Conservation (phyloP, 768 basidiomycete species). For the Pleurotus tuber-regium region DNA sequence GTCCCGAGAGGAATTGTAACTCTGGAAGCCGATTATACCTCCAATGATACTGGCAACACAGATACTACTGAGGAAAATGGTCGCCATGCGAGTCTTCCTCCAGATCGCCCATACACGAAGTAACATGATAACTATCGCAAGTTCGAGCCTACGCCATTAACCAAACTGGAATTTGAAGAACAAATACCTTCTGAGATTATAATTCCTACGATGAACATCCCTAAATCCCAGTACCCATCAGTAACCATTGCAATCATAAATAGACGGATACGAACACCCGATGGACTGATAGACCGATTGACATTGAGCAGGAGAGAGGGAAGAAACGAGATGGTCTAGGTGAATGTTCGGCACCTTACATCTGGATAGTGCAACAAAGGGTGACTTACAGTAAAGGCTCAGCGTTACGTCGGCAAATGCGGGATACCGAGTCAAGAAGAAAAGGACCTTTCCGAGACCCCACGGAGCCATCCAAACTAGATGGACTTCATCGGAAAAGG, state of each 20-base stretch:
- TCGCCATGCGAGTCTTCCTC: background rate
- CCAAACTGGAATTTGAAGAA: background rate
- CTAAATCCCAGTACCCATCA: background rate
- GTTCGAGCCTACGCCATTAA: background rate
- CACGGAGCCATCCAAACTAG: background rate
- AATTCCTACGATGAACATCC: background rate
- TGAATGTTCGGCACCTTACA: background rate
- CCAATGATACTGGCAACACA: too few species aligned
- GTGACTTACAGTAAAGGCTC: background rate
- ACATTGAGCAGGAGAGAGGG: too few species aligned
- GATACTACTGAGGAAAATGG: background rate
- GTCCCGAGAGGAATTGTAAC: too few species aligned
- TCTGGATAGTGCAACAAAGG: background rate
- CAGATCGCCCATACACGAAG: background rate
- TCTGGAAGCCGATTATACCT: too few species aligned
- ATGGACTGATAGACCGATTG: too few species aligned
- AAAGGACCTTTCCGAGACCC: background rate
- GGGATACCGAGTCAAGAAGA: background rate
- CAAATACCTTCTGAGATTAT: background rate
- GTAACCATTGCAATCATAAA: too few species aligned
- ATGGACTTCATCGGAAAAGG: background rate
- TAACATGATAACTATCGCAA: background rate
- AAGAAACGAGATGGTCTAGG: background rate
- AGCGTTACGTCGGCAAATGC: background rate
- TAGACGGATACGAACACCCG: too few species aligned